Evolutionary conservation across 2,329 filamentous ascomycete species (phyloP).

Genomic region (Fusarium sambucinum): DNA sequence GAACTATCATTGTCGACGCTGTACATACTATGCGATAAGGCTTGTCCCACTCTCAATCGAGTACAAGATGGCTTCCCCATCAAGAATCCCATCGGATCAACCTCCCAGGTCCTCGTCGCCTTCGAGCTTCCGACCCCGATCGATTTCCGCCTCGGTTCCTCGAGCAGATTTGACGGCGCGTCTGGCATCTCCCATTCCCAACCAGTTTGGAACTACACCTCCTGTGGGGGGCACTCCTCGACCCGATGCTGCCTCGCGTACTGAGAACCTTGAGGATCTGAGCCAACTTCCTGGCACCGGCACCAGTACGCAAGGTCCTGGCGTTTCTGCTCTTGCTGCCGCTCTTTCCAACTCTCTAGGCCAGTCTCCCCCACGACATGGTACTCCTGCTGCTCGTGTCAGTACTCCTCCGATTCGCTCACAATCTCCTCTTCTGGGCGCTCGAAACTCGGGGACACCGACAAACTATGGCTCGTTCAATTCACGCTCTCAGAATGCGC

Average conservation of each 20-base stretch:
- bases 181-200: conserved; percentile 68
- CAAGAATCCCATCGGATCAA: conserved; percentile 54
- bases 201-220: conserved; percentile 54
- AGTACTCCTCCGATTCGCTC: conserved; percentile 66
- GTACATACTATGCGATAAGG: conserved; percentile 47
- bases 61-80: conserved; percentile 55
- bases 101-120: conserved; percentile 62
- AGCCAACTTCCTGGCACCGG: conserved; percentile 75
- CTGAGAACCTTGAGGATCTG: conserved; percentile 57
- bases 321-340: conserved; percentile 87
- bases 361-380: conserved; percentile 76
- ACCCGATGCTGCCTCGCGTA: conserved; percentile 38
- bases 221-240: conserved; percentile 54
- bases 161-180: conserved; percentile 72
- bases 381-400: conserved; percentile 68
- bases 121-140: conserved; percentile 59
- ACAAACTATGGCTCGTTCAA: conserved; percentile 91
- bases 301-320: conserved; percentile 77
- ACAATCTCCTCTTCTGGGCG: conserved; percentile 57
- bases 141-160: conserved; percentile 65
- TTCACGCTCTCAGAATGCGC: conserved; percentile 68
- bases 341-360: conserved; percentile 83
- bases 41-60: conserved; percentile 24
- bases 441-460: conserved; percentile 62
- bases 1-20: conserved; percentile 19